These are phyloP conservation scores for Boeremia exigua DNA, from an alignment of 2,329 filamentous ascomycete genomes.

Conservation along the genomic window DNA sequence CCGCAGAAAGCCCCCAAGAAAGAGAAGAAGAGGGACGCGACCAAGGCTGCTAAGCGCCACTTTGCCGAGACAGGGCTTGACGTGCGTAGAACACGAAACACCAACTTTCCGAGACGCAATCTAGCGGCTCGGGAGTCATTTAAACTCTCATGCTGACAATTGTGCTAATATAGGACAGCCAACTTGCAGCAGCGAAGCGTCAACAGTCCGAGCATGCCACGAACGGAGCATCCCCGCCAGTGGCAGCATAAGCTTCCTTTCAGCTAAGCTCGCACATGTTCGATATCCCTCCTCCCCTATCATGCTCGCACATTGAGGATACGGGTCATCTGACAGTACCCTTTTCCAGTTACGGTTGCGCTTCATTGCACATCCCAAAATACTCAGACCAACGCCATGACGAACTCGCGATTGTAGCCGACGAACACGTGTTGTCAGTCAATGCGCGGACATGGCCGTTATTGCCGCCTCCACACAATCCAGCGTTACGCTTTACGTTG, in stretches of 20 bases:
- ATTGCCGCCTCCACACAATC: slow-evolving; percentile 16
- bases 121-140: slow-evolving; percentile 26
- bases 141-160: slow-evolving; percentile 40
- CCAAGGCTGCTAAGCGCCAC: slow-evolving; percentile 50
- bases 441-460: not conserved
- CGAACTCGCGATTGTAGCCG: not conserved
- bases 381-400: slow-evolving; percentile 20
- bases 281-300: slow-evolving; percentile 25
- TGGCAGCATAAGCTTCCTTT: slow-evolving; percentile 36
- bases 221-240: slow-evolving; percentile 39
- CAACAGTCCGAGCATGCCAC: slow-evolving; percentile 35
- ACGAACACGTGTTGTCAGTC: not conserved
- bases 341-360: slow-evolving; percentile 35
- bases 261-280: slow-evolving; percentile 42
- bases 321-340: slow-evolving; percentile 32
- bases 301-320: slow-evolving; percentile 15
- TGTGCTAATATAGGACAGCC: slow-evolving; percentile 48
- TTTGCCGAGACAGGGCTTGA: slow-evolving; percentile 54
- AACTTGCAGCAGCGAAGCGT: slow-evolving; percentile 42
- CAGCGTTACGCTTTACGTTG: slow-evolving; percentile 18
- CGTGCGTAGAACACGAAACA: slow-evolving; percentile 48
- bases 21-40: slow-evolving; percentile 40
- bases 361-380: slow-evolving; percentile 16
- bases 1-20: slow-evolving; percentile 54
- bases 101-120: slow-evolving; percentile 26